Evolutionary conservation across 306 rosid species (phyloP), one percentile per base, ranked within the genome.

Genomic region (Lathyrus oleraceus): DNA sequence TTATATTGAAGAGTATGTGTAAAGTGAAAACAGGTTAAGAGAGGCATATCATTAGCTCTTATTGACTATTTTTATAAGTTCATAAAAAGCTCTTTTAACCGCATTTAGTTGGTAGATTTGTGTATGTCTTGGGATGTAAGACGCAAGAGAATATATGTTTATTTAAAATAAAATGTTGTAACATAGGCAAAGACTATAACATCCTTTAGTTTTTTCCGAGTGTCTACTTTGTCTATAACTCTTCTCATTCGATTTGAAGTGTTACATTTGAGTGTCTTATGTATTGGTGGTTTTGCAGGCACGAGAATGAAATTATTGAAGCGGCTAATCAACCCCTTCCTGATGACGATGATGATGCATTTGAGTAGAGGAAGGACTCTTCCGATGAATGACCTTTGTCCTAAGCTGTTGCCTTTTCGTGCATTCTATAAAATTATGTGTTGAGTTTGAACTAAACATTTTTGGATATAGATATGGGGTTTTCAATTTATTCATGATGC

Each of bases 261-360:
- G 7, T 52, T 10, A 19, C 0, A 19, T 0, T 4, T 53, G 32
- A 11, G 13, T 53, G 2, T 53, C 32, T 53, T 4, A 9, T 53
- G 8, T 21, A 15, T 67, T 16, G 43, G 51, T 42, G 47, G 17
- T 45, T 62, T 48, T 57, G 59, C 74, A 89, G 96, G 85, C 87
- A 87, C 1, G 96, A 87, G 56, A 87, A 85, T 0, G 96, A 90
- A 78, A 78, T 85, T 57, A 59, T 39, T 17, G 54, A 52, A 30
- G 88, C 88, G 45, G 82, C 85, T 32, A 79, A 49, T 58, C 91
- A 84, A 71, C 95, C 96, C 54, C 96, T 90, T 68, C 96, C 91
- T 0, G 90, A 90, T n/a, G 96, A 86, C 4, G 94, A 87, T 2
- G 96, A 86, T 32, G 90, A 85, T 0, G 19, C 86, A 40, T 88